These are phyloP conservation scores for Sarcodon sp. DNA, from an alignment of 768 basidiomycete species.

Conservation along the genomic window DNA sequence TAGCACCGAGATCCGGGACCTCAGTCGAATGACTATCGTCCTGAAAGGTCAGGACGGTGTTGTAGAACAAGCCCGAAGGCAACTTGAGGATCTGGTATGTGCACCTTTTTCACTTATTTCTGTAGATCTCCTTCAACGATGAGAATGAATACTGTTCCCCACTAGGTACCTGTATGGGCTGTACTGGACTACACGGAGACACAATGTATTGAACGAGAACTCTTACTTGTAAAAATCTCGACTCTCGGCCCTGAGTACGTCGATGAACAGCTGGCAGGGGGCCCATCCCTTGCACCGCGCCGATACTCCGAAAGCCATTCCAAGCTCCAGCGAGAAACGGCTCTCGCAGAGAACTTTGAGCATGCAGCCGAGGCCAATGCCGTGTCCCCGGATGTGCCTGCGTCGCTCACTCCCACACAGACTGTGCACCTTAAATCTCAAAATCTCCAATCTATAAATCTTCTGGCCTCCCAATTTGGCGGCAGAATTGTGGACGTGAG, in stretches of 20 bases:
- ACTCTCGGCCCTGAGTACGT: constrained; percentile 96
- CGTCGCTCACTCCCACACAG: constrained; percentile 48
- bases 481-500: constrained; percentile 91
- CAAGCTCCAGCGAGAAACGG: constrained; percentile 60
- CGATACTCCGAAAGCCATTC: constrained; percentile 17
- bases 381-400: constrained; percentile 12
- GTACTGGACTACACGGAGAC: constrained; percentile 97
- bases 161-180: constrained; percentile 96
- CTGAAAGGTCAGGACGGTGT: constrained; percentile 95
- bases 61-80: constrained; percentile 91
- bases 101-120: not conserved
- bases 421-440: constrained; percentile 83
- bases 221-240: constrained; percentile 92
- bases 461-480: constrained; percentile 79
- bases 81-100: constrained; percentile 91
- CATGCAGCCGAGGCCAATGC: constrained; percentile 26
- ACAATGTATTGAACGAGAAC: constrained; percentile 80
- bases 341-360: constrained; percentile 72
- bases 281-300: constrained; percentile 73
- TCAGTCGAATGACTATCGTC: constrained; percentile 97
- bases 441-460: constrained; percentile 77
- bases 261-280: constrained; percentile 80
- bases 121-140: not conserved
- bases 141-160: not conserved
- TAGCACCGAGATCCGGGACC: constrained; percentile 91